Percentiles rank a stretch among this genome's conserved stretches.
Evolutionary conservation across 129 eudicot species (phyloP).

Genomic region (Tagetes erecta): DNA sequence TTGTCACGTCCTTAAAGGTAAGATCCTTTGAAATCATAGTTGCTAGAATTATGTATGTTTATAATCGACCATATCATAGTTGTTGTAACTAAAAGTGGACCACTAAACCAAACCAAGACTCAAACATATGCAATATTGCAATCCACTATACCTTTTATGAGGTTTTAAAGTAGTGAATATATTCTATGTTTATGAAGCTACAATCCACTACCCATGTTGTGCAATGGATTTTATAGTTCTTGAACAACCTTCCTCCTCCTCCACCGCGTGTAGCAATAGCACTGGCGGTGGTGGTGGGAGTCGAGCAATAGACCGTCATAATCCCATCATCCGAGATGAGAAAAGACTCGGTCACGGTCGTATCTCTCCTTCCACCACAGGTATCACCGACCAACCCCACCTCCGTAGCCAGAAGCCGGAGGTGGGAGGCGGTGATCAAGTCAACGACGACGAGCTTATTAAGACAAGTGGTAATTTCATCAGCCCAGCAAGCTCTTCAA

Average conservation of each 20-base stretch:
- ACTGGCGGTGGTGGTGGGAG: slow-evolving; percentile 37
- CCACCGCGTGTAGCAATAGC: slow-evolving; percentile 23
- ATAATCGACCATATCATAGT: slow-evolving; percentile 3
- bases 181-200: slow-evolving; percentile 48
- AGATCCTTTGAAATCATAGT: neutral
- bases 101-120: slow-evolving; percentile 26
- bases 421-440: slow-evolving; percentile 31
- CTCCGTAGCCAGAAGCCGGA: neutral
- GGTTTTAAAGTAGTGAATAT: slow-evolving; percentile 39
- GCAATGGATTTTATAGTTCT: slow-evolving; percentile 37
- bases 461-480: slow-evolving; percentile 39
- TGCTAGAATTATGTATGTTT: neutral
- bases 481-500: slow-evolving; percentile 72
- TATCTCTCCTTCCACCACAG: slow-evolving; percentile 31
- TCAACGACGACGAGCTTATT: neutral
- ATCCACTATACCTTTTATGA: slow-evolving; percentile 17
- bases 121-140: neutral
- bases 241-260: slow-evolving; percentile 39
- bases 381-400: slow-evolving; percentile 24
- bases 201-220: slow-evolving; percentile 42
- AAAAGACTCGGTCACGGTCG: slow-evolving; percentile 36
- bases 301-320: slow-evolving; percentile 89
- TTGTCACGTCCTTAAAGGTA: too few species aligned
- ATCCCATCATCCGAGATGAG: slow-evolving; percentile 79
- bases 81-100: slow-evolving; percentile 25